Evolutionary conservation across 495 filamentous ascomycete species (phyloP), one percentile per base, ranked within the genome.

Genomic region (Talaromyces wortmannii): DNA sequence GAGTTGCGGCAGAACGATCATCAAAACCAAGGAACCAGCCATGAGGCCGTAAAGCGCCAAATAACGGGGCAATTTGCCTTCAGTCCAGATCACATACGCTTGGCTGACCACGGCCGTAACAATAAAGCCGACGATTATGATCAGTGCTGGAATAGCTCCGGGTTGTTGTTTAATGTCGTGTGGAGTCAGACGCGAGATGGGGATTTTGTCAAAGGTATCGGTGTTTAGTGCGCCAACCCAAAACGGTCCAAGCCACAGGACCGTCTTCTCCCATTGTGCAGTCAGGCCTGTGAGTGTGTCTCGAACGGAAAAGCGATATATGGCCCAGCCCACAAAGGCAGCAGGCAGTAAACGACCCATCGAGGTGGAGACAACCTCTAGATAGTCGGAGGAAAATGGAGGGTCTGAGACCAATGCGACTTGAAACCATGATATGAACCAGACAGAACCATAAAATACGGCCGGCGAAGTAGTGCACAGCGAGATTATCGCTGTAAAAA

Each of bases 141-240:
- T 74, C 16, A 92, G 75, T 7, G 88, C 86, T 0, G 76, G 73
- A 49, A 83, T 75, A 3, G 89, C 89, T 5, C 88, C 88, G 1
- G 87, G 88, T 59, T 92, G 86, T 57, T 91, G 86, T 33, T 81
- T 60, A 33, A 94, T 73, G 58, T 92, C 89, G 57, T 87, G 83
- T 0, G 78, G 75, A 2, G 86, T 92, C 12, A 94, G 74, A 16
- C 89, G 81, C 44, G 83, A 79, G 61, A 94, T 86, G 4, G 89
- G 89, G 61, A 94, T 87, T 7, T 68, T 69, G 59, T 89, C 86
- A 59, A 94, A 82, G 6, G 89, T 91, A 59, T 89, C 81, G 55
- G 88, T 91, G 42, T 82, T 84, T 32, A 92, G 69, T 7, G 88
- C 85, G 30, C 87, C 88, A 52, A 92, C 75, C 89, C 89, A 92